Base-by-base conservation (phyloP, 352 stramenopile genomes). In the Pythium brassicae region DNA sequence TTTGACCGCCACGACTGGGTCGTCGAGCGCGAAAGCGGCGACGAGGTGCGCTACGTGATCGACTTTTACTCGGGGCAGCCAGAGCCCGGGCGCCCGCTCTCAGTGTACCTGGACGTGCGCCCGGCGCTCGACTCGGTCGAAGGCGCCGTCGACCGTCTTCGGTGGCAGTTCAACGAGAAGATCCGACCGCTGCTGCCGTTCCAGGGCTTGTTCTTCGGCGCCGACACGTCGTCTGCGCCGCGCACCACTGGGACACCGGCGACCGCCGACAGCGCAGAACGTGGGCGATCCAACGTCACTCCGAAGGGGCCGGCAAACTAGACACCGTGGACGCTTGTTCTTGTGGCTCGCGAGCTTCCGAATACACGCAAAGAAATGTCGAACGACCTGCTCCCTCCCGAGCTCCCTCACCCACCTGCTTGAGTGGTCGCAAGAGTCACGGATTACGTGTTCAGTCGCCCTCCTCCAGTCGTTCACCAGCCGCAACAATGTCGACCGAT, bases 1-100 rank as follows among this genome's bases (percentile, higher is more conserved):
- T 99, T 99, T 67, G 96, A 99, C 74, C 85, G 97, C 34, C 97
- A 99, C 74, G 97, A 99, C 79, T 99, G 97, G 97, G 89, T 98
- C 27, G 86, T 99, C 17, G 82, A 98, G 49, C 79, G 94, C 52
- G 78, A 86, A 19, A 55, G 26, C 45, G 89, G 89, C 50, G 86
- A 89, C 50, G 84, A 97, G 64, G 87, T 98, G 50, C 89, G 96
- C 32, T 99, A 99, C 71, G 87, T 99, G 40, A 99, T 99, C 77
- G 97, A 99, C 76, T 99, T 99, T 69, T 99, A 99, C 73, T 90
- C 97, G 29, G 94, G 97, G 52, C 93, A 98, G 77, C 78, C 55
- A 6, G 65, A 72, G 62, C 78, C 82, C 12, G 76, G 83, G 9
- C 79, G 76, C 26, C 82, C 79, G 34, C 82, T 98, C 26, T 97